phyloP scores from a whole-genome alignment of 495 filamentous ascomycete genomes.

The Aspergillus baeticus region DNA sequence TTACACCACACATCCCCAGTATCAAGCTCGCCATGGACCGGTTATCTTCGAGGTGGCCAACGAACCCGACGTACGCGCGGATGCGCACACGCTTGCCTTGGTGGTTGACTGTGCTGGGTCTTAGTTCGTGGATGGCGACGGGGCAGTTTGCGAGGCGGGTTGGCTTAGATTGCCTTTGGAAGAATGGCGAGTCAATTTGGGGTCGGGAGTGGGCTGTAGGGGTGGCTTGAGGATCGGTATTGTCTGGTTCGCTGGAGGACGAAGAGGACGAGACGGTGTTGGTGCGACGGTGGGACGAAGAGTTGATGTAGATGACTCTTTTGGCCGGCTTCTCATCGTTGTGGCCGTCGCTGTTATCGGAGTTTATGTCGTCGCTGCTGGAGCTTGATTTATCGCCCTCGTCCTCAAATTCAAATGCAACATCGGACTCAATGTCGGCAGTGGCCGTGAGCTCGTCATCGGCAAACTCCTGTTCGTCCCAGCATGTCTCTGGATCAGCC shows the following conservation, averaged over 20 bases:
- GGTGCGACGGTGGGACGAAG: not conserved
- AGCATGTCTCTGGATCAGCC: not conserved
- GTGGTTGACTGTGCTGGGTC: not conserved
- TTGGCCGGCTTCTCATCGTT: not conserved
- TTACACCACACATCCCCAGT: constrained; percentile 15
- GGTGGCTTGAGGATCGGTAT: not conserved
- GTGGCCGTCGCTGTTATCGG: not conserved
- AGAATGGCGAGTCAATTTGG: not conserved
- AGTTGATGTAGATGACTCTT: not conserved
- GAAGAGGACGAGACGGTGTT: not conserved
- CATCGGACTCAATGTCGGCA: not conserved
- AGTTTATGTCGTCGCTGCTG: not conserved
- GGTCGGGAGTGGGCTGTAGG: not conserved
- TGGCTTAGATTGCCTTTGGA: not conserved
- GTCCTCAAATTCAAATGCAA: not conserved
- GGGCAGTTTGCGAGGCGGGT: constrained; percentile 4
- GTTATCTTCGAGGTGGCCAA: constrained; percentile 20
- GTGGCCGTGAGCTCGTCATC: constrained; percentile 9
- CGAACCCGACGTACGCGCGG: constrained; percentile 15
- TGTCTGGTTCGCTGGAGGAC: not conserved
- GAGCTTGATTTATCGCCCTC: not conserved
- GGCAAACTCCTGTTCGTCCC: constrained; percentile 1
- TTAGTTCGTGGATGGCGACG: constrained; percentile 15
- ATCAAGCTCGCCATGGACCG: constrained; percentile 18
- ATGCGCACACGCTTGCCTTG: not conserved